phyloP scores from a whole-genome alignment of 1,139 yeast genomes.

The Nakaseomyces uthaithaninus region DNA sequence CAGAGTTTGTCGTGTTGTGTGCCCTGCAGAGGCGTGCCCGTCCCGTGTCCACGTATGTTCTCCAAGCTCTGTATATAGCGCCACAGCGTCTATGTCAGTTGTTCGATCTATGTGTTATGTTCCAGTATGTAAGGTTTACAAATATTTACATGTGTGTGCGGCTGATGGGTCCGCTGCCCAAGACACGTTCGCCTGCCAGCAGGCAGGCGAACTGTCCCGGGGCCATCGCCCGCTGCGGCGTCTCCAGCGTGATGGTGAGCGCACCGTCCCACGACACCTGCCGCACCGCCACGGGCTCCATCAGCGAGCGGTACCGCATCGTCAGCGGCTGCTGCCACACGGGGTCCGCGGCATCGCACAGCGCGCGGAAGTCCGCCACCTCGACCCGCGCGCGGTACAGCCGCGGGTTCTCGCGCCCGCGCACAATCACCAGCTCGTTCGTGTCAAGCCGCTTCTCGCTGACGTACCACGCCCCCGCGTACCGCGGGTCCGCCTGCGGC shows the following conservation, averaged over 20 bases:
- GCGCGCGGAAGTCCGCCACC: conserved; percentile 31
- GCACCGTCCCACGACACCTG: conserved; percentile 28
- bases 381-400: conserved; percentile 42
- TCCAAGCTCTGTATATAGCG: too few species aligned
- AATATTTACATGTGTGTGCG: not conserved
- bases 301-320: conserved; percentile 4
- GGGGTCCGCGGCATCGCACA: not conserved
- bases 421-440: conserved; percentile 73
- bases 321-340: not conserved
- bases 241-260: conserved; percentile 1
- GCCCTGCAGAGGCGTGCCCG: too few species aligned
- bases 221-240: conserved; percentile 61
- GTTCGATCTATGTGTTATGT: too few species aligned
- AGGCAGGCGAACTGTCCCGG: conserved; percentile 83
- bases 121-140: not conserved
- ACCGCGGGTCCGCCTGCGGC: conserved; percentile 78
- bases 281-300: conserved; percentile 1
- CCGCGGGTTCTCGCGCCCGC: conserved; percentile 57
- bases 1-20: too few species aligned
- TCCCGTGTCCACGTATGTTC: too few species aligned
- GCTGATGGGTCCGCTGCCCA: conserved; percentile 72
- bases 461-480: conserved; percentile 80
- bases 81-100: too few species aligned
- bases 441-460: conserved; percentile 54
- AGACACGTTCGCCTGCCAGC: conserved; percentile 55